Conservation (phyloP, 139 green algal species). For the Volvox reticuliferus region DNA sequence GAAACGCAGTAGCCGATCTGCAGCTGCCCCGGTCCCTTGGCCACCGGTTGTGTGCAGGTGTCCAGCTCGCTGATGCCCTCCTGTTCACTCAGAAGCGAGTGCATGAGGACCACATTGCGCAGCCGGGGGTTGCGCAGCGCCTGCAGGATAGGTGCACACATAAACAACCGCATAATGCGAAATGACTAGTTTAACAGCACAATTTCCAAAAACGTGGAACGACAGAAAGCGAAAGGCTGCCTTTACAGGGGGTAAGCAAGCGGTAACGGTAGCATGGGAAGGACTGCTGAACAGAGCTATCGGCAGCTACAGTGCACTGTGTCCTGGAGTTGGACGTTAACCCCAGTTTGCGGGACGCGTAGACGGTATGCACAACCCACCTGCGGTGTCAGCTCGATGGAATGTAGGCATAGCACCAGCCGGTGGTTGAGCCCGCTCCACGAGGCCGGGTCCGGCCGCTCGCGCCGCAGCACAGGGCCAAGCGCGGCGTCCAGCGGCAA, state of each 20-base stretch:
- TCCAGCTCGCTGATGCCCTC: constrained; percentile 42
- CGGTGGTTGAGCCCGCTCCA: constrained; percentile 14
- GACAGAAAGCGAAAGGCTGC: too few relatives aligned
- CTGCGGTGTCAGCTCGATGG: not conserved
- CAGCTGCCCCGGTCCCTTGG: constrained; percentile 20
- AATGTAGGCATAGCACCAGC: constrained; percentile 35
- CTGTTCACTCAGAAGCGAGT: constrained; percentile 38
- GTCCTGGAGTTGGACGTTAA: too few relatives aligned
- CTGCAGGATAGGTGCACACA: not conserved
- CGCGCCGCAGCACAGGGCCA: constrained; percentile 20
- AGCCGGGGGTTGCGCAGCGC: constrained; percentile 9
- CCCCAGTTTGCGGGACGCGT: too few relatives aligned
- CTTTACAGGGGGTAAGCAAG: too few relatives aligned
- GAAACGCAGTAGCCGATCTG: constrained; percentile 45
- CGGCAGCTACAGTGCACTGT: too few relatives aligned
- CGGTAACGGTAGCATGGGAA: too few relatives aligned
- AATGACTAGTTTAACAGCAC: too few relatives aligned
- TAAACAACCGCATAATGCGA: too few relatives aligned
- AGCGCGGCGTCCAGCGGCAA: not conserved
- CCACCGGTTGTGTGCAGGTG: constrained; percentile 47
- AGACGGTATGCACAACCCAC: not conserved
- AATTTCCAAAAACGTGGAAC: too few relatives aligned
- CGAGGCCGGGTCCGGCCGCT: constrained; percentile 14
- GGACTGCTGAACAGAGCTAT: too few relatives aligned
- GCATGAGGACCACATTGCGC: constrained; percentile 48